Evolutionary conservation across 305 asterid genomes (phyloP).

Genomic region (Withania somnifera): DNA sequence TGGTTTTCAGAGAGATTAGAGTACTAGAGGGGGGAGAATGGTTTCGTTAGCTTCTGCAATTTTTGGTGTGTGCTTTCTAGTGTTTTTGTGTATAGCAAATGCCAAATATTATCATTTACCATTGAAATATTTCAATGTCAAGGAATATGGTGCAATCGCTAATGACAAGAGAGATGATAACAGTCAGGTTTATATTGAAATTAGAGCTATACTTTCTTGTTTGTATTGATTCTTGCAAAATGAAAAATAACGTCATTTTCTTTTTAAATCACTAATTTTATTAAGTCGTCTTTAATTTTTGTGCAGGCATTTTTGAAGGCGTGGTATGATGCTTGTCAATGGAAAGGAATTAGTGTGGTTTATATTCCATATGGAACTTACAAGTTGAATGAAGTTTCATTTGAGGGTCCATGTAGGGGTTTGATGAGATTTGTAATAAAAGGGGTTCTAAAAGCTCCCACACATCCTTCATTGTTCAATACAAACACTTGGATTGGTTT

Average conservation of each 20-base stretch:
- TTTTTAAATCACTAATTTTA: neutral
- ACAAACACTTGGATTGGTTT: slow-evolving; percentile 58
- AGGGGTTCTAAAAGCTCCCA: slow-evolving; percentile 49
- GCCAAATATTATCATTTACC: slow-evolving; percentile 3
- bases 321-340: slow-evolving; percentile 48
- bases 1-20: neutral
- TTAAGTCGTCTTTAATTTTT: neutral
- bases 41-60: neutral
- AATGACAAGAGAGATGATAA: slow-evolving; percentile 38
- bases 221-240: neutral
- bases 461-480: slow-evolving; percentile 13
- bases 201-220: slow-evolving; percentile 4
- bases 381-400: slow-evolving; percentile 26
- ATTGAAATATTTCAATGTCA: slow-evolving; percentile 31
- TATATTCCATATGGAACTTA: slow-evolving; percentile 39
- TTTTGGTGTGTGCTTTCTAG: neutral
- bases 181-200: too few species aligned
- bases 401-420: slow-evolving; percentile 38
- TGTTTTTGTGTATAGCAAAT: neutral
- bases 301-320: slow-evolving; percentile 45
- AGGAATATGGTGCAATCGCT: slow-evolving; percentile 44
- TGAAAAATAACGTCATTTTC: too few species aligned
- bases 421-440: slow-evolving; percentile 23
- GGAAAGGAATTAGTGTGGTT: slow-evolving; percentile 33
- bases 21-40: slow-evolving; percentile 5